Evolutionary conservation across 2,329 filamentous ascomycete species (phyloP).

Genomic region (Akanthomyces muscarius): DNA sequence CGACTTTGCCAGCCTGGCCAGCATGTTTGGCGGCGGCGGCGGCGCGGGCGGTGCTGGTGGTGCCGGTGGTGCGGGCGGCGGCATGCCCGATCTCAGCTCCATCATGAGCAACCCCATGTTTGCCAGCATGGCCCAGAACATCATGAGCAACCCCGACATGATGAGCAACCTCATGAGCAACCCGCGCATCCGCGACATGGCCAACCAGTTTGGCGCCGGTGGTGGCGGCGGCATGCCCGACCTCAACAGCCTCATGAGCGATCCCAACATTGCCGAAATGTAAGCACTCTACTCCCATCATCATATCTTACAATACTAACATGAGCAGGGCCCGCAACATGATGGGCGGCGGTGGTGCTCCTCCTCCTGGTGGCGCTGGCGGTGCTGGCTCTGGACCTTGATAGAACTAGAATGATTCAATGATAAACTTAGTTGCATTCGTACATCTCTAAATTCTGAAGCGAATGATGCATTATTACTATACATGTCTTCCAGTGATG

Average conservation of each 20-base stretch:
- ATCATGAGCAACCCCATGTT: constrained; percentile 99
- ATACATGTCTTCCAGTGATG: not conserved
- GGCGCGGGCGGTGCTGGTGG: constrained; percentile 44
- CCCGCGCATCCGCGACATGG: constrained; percentile 83
- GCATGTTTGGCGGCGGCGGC: constrained; percentile 65
- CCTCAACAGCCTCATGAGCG: constrained; percentile 78
- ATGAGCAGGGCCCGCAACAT: constrained; percentile 40
- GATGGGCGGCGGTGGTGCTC: constrained; percentile 39
- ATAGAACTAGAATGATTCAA: constrained; percentile 4
- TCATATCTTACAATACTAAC: not conserved
- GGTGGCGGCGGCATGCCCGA: constrained; percentile 91
- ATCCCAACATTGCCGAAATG: constrained; percentile 90
- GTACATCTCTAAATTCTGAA: not conserved
- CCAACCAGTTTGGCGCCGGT: constrained; percentile 68
- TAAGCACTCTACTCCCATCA: constrained; percentile 47
- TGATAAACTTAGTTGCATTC: not conserved
- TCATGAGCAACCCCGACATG: constrained; percentile 95
- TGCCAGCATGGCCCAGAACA: constrained; percentile 89
- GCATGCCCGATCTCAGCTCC: constrained; percentile 80
- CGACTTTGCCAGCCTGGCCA: constrained; percentile 64
- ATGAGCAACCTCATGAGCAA: constrained; percentile 94
- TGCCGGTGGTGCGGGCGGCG: constrained; percentile 60
- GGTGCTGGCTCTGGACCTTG: constrained; percentile 25
- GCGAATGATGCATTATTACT: not conserved
- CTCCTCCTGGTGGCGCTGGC: constrained; percentile 26